Conservation (phyloP, 495 filamentous ascomycete species). For the Pyrenula massariospora region DNA sequence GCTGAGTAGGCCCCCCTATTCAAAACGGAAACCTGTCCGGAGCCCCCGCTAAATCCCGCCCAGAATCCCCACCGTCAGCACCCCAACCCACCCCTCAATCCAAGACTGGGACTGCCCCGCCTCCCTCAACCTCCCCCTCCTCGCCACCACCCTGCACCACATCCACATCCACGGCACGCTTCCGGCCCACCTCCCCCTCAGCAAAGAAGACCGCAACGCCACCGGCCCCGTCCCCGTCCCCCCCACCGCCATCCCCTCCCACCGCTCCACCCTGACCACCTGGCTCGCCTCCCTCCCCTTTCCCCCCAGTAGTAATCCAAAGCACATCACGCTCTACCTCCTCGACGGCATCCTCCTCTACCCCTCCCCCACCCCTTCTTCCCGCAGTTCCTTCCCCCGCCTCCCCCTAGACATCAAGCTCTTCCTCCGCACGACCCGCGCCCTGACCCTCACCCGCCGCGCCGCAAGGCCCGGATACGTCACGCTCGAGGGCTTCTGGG, state of each 20-base stretch:
- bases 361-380: conserved; percentile 18
- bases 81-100: conserved; percentile 34
- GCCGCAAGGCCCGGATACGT: conserved; percentile 75
- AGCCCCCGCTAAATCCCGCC: no score
- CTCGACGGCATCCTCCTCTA: conserved; percentile 86
- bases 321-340: conserved; percentile 13
- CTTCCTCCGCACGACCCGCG: conserved; percentile 55
- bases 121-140: conserved; percentile 54
- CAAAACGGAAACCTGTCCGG: no score
- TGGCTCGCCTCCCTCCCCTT: background rate
- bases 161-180: conserved; percentile 53
- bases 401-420: conserved; percentile 55
- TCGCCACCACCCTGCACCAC: conserved; percentile 48
- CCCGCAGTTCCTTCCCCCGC: conserved; percentile 7
- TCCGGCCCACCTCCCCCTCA: conserved; percentile 45
- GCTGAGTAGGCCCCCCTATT: conserved; percentile 32
- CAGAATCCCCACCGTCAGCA: conserved; percentile 39
- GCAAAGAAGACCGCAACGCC: conserved; percentile 69
- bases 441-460: conserved; percentile 49
- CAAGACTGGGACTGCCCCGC: conserved; percentile 81
- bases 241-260: conserved; percentile 4
- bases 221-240: conserved; percentile 39
- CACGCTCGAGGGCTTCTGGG: conserved; percentile 77
- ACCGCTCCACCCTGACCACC: background rate
- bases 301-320: background rate